A percentile compares a stretch with the other conserved stretches of the same genome.
These are phyloP conservation scores for Solanum chaucha DNA, from an alignment of 257 asterid genomes.

Conservation along the genomic window DNA sequence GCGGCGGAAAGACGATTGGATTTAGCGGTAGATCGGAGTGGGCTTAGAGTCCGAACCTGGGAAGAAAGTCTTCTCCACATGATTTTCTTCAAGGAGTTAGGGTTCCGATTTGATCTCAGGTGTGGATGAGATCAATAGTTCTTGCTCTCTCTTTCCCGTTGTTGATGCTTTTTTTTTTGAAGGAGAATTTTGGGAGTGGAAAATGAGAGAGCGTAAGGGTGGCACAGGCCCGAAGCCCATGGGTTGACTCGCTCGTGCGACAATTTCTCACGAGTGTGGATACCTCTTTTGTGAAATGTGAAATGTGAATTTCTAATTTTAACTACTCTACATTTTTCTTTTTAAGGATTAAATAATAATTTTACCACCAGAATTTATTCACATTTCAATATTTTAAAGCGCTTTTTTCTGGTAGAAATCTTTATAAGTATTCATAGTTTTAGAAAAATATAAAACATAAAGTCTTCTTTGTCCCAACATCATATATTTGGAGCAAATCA, in stretches of 20 bases:
- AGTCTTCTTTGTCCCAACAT: too few species aligned
- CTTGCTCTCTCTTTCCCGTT: background rate
- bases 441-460: too few species aligned
- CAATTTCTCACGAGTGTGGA: background rate
- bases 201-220: background rate
- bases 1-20: slow-evolving; percentile 24
- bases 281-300: background rate
- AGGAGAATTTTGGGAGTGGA: background rate
- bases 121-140: slow-evolving; percentile 11
- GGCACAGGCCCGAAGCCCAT: background rate
- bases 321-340: background rate
- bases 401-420: rapidly evolving
- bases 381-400: background rate
- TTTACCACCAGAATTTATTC: background rate
- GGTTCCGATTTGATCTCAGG: slow-evolving; percentile 32
- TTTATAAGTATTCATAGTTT: too few species aligned
- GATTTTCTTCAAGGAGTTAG: slow-evolving; percentile 18
- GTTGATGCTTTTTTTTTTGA: background rate
- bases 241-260: slow-evolving; percentile 21
- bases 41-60: slow-evolving; percentile 36
- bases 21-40: slow-evolving; percentile 42
- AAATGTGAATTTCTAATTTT: background rate
- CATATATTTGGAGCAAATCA: too few species aligned
- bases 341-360: too few species aligned
- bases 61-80: slow-evolving; percentile 75